Conservation (phyloP, 805 yeast species). For the Metschnikowia henanensis region DNA sequence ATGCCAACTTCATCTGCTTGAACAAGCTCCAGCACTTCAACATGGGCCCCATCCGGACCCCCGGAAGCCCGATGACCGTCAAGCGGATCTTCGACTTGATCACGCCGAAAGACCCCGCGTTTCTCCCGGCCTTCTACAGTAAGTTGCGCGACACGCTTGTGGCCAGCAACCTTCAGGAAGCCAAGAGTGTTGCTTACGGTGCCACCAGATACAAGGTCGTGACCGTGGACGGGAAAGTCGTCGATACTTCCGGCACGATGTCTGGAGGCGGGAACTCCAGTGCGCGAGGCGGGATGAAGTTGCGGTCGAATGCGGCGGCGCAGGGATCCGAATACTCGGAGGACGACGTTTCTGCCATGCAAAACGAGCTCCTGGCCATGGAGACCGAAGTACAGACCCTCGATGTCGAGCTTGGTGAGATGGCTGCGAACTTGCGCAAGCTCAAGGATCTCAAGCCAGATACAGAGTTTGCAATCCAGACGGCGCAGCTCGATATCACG, state of each 20-base stretch:
- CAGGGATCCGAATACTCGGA: constrained; percentile 44
- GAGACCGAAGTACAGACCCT: constrained; percentile 56
- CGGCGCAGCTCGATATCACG: constrained; percentile 61
- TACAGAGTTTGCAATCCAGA: constrained; percentile 59
- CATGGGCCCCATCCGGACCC: constrained; percentile 60
- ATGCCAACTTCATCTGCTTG: constrained; percentile 83
- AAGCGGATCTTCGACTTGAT: constrained; percentile 87
- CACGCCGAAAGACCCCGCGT: constrained; percentile 61
- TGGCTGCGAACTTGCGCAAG: constrained; percentile 57
- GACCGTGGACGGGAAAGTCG: constrained; percentile 86
- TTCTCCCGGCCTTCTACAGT: constrained; percentile 86
- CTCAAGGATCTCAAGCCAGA: constrained; percentile 70
- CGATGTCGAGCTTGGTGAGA: constrained; percentile 52
- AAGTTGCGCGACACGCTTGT: constrained; percentile 87
- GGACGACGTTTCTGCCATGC: constrained; percentile 55
- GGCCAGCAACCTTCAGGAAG: constrained; percentile 73
- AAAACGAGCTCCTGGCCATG: constrained; percentile 48
- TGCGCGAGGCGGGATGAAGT: constrained; percentile 76
- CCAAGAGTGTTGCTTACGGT: constrained; percentile 87
- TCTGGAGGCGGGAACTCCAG: constrained; percentile 89
- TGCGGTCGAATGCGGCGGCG: constrained; percentile 35
- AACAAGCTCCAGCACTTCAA: constrained; percentile 69
- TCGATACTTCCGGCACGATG: constrained; percentile 93
- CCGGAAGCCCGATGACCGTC: constrained; percentile 58
- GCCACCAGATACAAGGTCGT: constrained; percentile 82